Evolutionary conservation across 2,329 filamentous ascomycete genomes (phyloP).

Genomic region (Sporothrix mexicana): DNA sequence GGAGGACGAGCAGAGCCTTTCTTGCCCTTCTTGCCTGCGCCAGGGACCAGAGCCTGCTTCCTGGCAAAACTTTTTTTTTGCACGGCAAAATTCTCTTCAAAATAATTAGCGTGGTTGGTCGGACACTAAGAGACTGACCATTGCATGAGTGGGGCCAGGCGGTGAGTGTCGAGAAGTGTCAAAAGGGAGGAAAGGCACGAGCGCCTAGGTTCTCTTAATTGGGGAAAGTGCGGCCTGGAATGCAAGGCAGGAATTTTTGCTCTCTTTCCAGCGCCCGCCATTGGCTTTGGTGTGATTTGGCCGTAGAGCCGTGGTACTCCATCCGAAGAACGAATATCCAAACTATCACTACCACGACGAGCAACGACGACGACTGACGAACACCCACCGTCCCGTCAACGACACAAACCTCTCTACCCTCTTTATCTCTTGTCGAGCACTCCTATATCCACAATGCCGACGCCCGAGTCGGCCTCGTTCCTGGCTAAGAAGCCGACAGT

Average conservation of each 20-base stretch:
- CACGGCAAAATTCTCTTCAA: conserved; percentile 38
- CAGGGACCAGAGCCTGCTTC: background rate
- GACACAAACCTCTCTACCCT: background rate
- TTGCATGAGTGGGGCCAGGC: conserved; percentile 36
- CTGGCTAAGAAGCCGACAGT: conserved; percentile 84
- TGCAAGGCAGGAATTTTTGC: conserved; percentile 26
- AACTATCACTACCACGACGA: background rate
- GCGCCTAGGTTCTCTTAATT: background rate
- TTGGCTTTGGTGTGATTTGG: background rate
- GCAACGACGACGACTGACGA: background rate
- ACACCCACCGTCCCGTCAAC: background rate
- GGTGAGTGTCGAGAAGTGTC: conserved; percentile 38
- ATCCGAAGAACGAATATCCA: background rate
- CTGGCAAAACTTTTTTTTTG: conserved; percentile 37
- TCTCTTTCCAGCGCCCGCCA: background rate
- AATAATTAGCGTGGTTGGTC: conserved; percentile 38
- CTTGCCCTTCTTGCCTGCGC: background rate
- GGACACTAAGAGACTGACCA: conserved; percentile 1
- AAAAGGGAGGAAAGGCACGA: background rate
- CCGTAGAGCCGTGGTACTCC: conserved; percentile 14
- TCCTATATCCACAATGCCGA: conserved; percentile 67
- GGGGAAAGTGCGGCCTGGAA: conserved; percentile 18
- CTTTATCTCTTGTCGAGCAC: background rate
- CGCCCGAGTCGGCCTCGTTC: conserved; percentile 80
- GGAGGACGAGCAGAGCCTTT: conserved; percentile 8